Percentiles rank a stretch among this genome's conserved stretches.
Conservation (phyloP, 495 filamentous ascomycete species). For the Talaromyces liani region DNA sequence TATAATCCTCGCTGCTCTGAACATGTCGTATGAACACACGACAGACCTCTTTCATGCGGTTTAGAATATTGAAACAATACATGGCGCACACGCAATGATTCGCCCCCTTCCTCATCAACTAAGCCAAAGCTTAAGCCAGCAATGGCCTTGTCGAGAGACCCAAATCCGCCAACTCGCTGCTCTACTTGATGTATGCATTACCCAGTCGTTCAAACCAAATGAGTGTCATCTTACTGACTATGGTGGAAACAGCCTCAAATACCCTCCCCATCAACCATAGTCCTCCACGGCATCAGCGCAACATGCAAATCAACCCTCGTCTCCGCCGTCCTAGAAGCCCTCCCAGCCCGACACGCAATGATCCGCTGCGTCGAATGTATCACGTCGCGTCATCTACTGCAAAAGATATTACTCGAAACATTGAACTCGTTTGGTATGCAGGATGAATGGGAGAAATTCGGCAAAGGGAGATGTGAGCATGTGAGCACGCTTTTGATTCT, state of each 20-base stretch:
- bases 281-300: slow-evolving; percentile 82
- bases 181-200: slow-evolving; percentile 53
- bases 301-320: slow-evolving; percentile 81
- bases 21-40: neutral
- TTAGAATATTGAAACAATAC: neutral
- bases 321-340: slow-evolving; percentile 48
- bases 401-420: slow-evolving; percentile 40
- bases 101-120: slow-evolving; percentile 6
- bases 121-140: slow-evolving; percentile 35
- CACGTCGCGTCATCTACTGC: slow-evolving; percentile 80
- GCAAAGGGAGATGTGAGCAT: slow-evolving; percentile 64
- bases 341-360: slow-evolving; percentile 56
- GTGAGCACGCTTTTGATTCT: slow-evolving; percentile 65
- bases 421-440: slow-evolving; percentile 31
- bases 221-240: neutral
- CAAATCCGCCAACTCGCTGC: slow-evolving; percentile 57
- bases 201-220: no score
- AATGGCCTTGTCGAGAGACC: slow-evolving; percentile 56
- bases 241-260: slow-evolving; percentile 23
- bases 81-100: slow-evolving; percentile 9
- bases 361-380: slow-evolving; percentile 81
- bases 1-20: neutral
- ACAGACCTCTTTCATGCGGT: neutral
- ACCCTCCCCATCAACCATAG: slow-evolving; percentile 50
- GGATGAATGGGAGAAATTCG: slow-evolving; percentile 31